These are phyloP conservation scores for Rhododendron henanense DNA, from an alignment of 148 eudicot species.

Conservation along the genomic window DNA sequence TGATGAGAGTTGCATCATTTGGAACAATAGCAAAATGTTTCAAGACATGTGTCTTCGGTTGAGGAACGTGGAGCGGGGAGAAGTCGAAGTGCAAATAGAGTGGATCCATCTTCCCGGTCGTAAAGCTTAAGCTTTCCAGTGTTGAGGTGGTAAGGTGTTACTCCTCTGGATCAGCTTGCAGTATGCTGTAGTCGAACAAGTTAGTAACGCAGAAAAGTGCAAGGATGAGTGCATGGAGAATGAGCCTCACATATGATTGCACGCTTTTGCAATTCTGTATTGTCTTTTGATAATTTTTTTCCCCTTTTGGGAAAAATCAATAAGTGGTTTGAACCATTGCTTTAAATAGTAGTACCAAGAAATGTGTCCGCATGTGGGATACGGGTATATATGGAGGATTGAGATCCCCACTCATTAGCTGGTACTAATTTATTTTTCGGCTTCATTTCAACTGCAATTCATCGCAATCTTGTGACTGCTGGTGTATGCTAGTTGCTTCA, in stretches of 20 bases:
- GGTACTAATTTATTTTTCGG: too few relatives aligned
- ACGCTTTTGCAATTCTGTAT: neutral
- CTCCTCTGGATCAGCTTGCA: neutral
- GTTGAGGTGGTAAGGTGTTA: too few relatives aligned
- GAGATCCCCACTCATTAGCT: too few relatives aligned
- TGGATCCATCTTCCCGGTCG: slow-evolving; percentile 15
- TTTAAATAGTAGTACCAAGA: too few relatives aligned
- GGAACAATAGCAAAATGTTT: slow-evolving; percentile 55
- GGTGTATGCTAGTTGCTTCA: too few relatives aligned
- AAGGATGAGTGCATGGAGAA: neutral
- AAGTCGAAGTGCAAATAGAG: slow-evolving; percentile 24
- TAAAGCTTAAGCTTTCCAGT: neutral
- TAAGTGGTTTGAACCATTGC: too few relatives aligned
- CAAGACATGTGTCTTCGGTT: slow-evolving; percentile 62
- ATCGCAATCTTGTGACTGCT: too few relatives aligned
- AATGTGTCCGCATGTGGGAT: too few relatives aligned
- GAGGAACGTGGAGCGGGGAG: slow-evolving; percentile 46
- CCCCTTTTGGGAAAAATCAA: too few relatives aligned
- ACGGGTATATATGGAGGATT: too few relatives aligned
- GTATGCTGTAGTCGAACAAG: neutral
- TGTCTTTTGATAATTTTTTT: neutral
- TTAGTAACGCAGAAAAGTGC: neutral
- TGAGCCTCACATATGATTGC: neutral
- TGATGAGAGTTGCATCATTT: slow-evolving; percentile 50
- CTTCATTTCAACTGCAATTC: too few relatives aligned